Evolutionary conservation across 2,329 filamentous ascomycete genomes (phyloP), one percentile per base, ranked within the genome.

Genomic region (Exophiala sp.): DNA sequence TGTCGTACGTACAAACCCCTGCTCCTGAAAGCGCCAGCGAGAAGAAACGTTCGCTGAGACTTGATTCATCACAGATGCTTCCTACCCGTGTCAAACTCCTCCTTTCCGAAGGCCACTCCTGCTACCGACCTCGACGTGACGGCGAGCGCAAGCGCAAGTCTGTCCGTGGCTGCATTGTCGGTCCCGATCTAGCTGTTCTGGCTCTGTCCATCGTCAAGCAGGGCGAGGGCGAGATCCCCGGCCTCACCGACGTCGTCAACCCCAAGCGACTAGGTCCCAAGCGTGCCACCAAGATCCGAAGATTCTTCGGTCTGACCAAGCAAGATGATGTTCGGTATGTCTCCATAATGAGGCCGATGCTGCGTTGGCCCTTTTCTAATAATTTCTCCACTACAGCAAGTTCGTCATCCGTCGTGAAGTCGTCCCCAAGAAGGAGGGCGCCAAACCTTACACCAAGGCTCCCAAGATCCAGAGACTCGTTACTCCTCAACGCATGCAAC

Each of bases 81-180:
- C 90, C 93, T 68, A 93, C 88, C 74, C 93, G 93, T 93, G 93
- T 96, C 78, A 86, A 88, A 66, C 89, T 98, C 65, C 86, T 98
- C 69, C 88, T 98, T 71, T 72, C 85, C 72, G 89, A 95, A 50
- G 93, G 93, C 74, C 93, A 97, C 87, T 93, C 88, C 66, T 98
- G 93, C 88, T 98, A 97, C 85, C 91, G 93, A 72, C 83, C 91
- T 72, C 91, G 93, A 77, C 90, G 93, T 73, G 87, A 85, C 64
- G 93, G 93, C 74, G 93, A 98, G 86, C 88, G 93, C 80, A 97
- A 95, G 88, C 83, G 93, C 76, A 98, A 98, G 87, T 91, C 85
- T 62, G 89, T 98, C 74, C 88, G 93, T 71, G 93, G 93, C 72
- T 96, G 93, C 84, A 98, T 98, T 74, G 93, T 96, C 75, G 90